phyloP scores from a whole-genome alignment of 106 monocot genomes.

The Hemerocallis citrina region DNA sequence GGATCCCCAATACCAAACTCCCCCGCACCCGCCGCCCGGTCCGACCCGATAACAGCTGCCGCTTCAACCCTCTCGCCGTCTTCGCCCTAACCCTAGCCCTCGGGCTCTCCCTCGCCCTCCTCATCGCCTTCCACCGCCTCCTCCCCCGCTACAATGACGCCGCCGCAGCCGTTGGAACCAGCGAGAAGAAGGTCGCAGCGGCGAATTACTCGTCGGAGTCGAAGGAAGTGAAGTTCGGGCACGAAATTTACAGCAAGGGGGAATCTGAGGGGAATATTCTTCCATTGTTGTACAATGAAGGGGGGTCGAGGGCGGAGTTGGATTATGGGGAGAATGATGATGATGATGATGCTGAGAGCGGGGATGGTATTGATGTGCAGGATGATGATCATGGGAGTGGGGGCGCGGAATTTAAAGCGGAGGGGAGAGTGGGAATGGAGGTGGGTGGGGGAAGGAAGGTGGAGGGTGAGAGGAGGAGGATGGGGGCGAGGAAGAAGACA shows the following conservation, averaged over 20 bases:
- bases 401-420: neutral
- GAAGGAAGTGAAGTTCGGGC: conserved; percentile 19
- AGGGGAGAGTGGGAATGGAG: conserved; percentile 1
- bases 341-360: conserved; percentile 17
- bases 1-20: neutral
- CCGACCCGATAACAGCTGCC: conserved; percentile 4
- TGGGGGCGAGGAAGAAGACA: neutral
- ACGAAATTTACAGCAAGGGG: neutral
- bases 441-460: too few relatives aligned
- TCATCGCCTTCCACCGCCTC: conserved; percentile 10
- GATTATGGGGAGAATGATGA: conserved; percentile 14
- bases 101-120: conserved; percentile 6
- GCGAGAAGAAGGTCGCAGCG: neutral
- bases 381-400: conserved; percentile 14
- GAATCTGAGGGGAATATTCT: neutral
- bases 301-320: conserved; percentile 11
- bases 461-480: conserved; percentile 1
- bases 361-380: conserved; percentile 29
- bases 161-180: neutral
- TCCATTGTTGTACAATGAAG: conserved; percentile 15
- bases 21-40: neutral
- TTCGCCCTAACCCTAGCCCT: neutral
- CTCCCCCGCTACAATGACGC: conserved; percentile 4
- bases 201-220: neutral
- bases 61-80: conserved; percentile 7